These are phyloP conservation scores for Pythium utonaiense DNA, from an alignment of 352 stramenopile genomes.

Conservation along the genomic window DNA sequence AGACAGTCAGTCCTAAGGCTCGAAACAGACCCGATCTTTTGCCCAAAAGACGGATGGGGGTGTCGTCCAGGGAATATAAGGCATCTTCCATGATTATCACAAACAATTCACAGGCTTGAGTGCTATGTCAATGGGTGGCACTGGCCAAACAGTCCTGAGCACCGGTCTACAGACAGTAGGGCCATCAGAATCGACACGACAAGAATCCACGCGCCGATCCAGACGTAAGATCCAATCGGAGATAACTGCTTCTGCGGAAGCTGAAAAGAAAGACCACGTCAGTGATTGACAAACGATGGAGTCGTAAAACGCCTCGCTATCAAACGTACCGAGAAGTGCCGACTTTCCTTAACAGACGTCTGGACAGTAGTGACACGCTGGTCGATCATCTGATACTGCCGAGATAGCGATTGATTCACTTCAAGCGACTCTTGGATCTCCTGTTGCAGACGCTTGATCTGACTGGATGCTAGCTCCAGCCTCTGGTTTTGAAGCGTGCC, in stretches of 20 bases:
- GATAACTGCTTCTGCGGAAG: not conserved
- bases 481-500: constrained; percentile 70
- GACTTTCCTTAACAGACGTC: constrained; percentile 12
- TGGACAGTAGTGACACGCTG: constrained; percentile 60
- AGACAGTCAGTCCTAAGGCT: not conserved
- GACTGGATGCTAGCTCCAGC: constrained; percentile 52
- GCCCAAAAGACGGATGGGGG: not conserved
- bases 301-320: not conserved
- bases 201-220: constrained; percentile 21
- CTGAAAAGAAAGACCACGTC: not conserved
- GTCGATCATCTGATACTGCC: constrained; percentile 58
- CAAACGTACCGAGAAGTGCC: constrained; percentile 5
- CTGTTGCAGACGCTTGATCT: constrained; percentile 56
- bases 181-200: constrained; percentile 26
- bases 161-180: constrained; percentile 30
- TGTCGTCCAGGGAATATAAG: not conserved
- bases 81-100: not conserved
- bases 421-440: constrained; percentile 53
- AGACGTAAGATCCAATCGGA: constrained; percentile 4
- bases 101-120: constrained; percentile 2
- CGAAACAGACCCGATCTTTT: too few relatives aligned
- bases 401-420: constrained; percentile 38
- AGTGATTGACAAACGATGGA: not conserved
- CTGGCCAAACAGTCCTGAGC: constrained; percentile 33
- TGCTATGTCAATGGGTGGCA: constrained; percentile 53